Evolutionary conservation across 768 basidiomycete species (phyloP).

Genomic region (Heimioporus sp.): DNA sequence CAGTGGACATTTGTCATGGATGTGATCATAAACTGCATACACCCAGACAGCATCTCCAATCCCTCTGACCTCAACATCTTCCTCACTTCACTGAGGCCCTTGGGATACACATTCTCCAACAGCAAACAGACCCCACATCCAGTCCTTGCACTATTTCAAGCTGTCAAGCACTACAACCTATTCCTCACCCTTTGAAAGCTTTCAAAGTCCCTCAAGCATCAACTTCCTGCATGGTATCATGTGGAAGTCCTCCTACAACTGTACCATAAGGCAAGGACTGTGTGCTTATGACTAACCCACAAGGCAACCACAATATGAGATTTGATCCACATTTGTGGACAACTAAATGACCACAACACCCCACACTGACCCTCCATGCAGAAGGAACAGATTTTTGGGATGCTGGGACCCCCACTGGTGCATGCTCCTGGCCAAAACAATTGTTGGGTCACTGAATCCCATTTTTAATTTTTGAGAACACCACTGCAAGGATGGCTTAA

Average conservation of each 20-base stretch:
- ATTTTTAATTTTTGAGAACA: neutral
- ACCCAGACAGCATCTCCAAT: neutral
- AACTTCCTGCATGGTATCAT: constrained; percentile 4
- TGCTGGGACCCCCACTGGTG: neutral
- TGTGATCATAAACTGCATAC: neutral
- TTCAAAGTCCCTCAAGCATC: too few relatives aligned
- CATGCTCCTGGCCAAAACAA: neutral
- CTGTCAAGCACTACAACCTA: too few relatives aligned
- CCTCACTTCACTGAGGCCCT: neutral
- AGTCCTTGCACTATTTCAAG: too few relatives aligned
- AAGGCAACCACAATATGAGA: neutral
- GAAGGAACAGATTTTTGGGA: too few relatives aligned
- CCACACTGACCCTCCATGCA: too few relatives aligned
- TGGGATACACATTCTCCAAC: neutral
- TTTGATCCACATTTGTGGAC: neutral
- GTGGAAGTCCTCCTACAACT: neutral
- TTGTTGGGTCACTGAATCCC: neutral
- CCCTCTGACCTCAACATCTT: neutral
- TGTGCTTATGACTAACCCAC: neutral
- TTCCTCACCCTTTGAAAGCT: too few relatives aligned
- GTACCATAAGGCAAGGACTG: neutral
- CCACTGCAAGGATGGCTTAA: neutral
- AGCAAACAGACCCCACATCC: too few relatives aligned
- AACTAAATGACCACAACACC: neutral
- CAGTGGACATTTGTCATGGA: neutral